Conservation (phyloP, 2,329 filamentous ascomycete species). For the Thielaviopsis punctulata region DNA sequence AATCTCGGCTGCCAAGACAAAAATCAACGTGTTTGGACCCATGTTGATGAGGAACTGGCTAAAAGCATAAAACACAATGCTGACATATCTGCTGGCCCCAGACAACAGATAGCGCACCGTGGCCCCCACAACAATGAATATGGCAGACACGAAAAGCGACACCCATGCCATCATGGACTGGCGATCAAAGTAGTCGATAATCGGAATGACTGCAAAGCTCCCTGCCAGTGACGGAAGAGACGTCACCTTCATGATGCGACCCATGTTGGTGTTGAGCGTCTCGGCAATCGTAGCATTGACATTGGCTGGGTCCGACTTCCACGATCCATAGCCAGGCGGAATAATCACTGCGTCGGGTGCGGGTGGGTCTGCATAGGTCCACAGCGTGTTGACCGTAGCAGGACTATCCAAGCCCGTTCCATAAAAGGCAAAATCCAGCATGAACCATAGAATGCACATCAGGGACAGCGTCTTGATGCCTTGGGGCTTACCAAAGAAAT, state of each 20-base stretch:
- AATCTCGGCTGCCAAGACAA: conserved; percentile 19
- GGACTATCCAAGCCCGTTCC: conserved; percentile 31
- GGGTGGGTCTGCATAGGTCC: conserved; percentile 13
- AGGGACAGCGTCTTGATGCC: conserved; percentile 22
- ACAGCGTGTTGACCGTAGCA: conserved; percentile 22
- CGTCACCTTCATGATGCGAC: conserved; percentile 10
- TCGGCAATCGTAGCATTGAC: conserved; percentile 14
- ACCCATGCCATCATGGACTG: conserved; percentile 11
- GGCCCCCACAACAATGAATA: conserved; percentile 13
- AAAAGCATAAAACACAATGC: conserved; percentile 14
- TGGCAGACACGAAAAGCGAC: conserved; percentile 11
- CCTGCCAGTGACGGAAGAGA: conserved; percentile 13
- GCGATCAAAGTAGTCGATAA: conserved; percentile 13
- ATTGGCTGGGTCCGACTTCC: conserved; percentile 13
- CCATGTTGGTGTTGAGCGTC: conserved; percentile 12
- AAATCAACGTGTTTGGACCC: conserved; percentile 18
- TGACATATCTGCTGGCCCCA: conserved; percentile 3
- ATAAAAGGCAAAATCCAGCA: conserved; percentile 38
- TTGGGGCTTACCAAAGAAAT: conserved; percentile 13
- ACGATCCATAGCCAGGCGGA: conserved; percentile 2
- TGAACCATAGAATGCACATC: conserved; percentile 32
- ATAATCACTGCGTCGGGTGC: conserved; percentile 4
- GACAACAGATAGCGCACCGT: conserved; percentile 10
- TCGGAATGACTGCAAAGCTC: conserved; percentile 11
- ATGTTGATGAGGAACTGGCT: conserved; percentile 17